phyloP scores from a whole-genome alignment of 1,284 basidiomycete species.

The Apiotrichum siamense region DNA sequence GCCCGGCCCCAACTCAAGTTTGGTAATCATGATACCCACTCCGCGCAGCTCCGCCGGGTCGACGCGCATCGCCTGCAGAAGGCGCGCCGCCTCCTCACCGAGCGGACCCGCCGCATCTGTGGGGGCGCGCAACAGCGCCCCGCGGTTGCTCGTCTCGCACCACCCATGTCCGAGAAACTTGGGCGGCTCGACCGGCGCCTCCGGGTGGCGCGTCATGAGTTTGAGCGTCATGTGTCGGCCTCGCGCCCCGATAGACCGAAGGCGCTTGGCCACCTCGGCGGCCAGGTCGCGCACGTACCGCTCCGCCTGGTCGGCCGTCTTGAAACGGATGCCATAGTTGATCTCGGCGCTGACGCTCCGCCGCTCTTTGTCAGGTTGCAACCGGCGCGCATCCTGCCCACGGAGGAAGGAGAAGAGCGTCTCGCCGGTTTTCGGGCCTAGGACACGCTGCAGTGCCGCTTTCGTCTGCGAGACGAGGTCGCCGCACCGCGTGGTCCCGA shows the following conservation, averaged over 20 bases:
- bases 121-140: constrained; percentile 55
- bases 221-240: constrained; percentile 75
- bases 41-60: constrained; percentile 86
- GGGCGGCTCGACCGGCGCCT: constrained; percentile 83
- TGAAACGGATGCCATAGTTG: constrained; percentile 94
- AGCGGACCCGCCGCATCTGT: constrained; percentile 69
- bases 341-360: constrained; percentile 87
- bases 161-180: constrained; percentile 94
- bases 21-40: constrained; percentile 86
- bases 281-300: constrained; percentile 68
- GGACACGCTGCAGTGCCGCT: constrained; percentile 59
- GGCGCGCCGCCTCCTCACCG: constrained; percentile 67
- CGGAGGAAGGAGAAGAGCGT: constrained; percentile 75
- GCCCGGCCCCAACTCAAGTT: constrained; percentile 59
- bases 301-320: constrained; percentile 71
- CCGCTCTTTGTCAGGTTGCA: constrained; percentile 75
- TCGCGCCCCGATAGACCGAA: constrained; percentile 60
- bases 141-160: constrained; percentile 77
- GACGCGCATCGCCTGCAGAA: constrained; percentile 67
- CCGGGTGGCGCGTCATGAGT: constrained; percentile 78
- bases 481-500: constrained; percentile 65
- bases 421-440: constrained; percentile 78
- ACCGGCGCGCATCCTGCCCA: constrained; percentile 70
- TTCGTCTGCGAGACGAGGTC: constrained; percentile 62
- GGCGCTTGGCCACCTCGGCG: constrained; percentile 64